Evolutionary conservation across 352 stramenopile species (phyloP).

Genomic region (Blastocystis sp.): DNA sequence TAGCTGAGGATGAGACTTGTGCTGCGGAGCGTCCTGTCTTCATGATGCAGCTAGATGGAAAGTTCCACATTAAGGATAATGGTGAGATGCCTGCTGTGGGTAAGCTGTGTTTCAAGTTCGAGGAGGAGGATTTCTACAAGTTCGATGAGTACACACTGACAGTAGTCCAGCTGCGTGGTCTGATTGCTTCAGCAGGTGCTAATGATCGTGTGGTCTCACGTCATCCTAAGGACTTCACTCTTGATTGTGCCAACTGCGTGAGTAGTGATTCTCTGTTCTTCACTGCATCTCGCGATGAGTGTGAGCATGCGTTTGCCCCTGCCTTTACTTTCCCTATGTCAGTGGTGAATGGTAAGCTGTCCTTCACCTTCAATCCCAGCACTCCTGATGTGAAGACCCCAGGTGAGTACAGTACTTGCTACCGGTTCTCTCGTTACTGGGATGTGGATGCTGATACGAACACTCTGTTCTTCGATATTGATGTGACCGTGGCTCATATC

Average conservation of each 20-base stretch:
- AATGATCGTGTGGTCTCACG: slow-evolving; percentile 43
- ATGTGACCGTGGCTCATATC: slow-evolving; percentile 35
- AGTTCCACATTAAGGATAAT: slow-evolving; percentile 58
- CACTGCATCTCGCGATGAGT: not conserved
- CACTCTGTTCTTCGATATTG: not conserved
- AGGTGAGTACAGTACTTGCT: slow-evolving; percentile 14
- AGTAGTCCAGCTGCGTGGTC: not conserved
- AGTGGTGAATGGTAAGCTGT: not conserved
- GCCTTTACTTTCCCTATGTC: not conserved
- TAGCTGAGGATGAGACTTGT: slow-evolving; percentile 25
- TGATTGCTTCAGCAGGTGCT: not conserved
- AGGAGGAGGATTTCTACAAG: slow-evolving; percentile 57
- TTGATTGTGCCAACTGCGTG: slow-evolving; percentile 38
- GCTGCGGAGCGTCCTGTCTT: slow-evolving; percentile 33
- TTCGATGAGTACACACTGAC: slow-evolving; percentile 60
- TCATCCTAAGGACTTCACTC: slow-evolving; percentile 33
- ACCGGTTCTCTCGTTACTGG: slow-evolving; percentile 22
- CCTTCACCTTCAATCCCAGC: slow-evolving; percentile 33
- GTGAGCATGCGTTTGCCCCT: not conserved
- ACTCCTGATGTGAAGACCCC: not conserved
- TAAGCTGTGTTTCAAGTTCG: slow-evolving; percentile 54
- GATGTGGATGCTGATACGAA: slow-evolving; percentile 24
- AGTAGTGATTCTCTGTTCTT: slow-evolving; percentile 15
- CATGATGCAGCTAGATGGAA: not conserved
- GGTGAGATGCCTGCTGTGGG: slow-evolving; percentile 22